Evolutionary conservation across 805 yeast species (phyloP), one percentile per base, ranked within the genome.

Genomic region (Metschnikowia santaceciliae): DNA sequence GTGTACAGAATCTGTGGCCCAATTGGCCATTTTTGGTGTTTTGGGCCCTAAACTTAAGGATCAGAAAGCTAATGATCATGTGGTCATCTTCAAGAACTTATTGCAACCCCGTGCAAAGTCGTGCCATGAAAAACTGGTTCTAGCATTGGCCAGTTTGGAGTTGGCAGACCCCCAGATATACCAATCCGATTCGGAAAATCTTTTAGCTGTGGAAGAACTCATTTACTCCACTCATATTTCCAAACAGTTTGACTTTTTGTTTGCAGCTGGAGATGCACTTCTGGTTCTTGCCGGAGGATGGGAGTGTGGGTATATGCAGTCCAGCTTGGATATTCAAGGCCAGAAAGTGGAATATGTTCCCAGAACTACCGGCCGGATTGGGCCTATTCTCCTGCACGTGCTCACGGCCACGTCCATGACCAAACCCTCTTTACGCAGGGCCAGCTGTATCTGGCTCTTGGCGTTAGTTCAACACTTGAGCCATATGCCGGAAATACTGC

Each of bases 391-490:
- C n/a, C 63, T 72, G 0, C 63, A 65, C 4, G 71, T 88, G 0
- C 67, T 91, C 23, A 64, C 64, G 14, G 74, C 82, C 1, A 80
- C 89, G 54, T 66, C 74, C 3, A 74, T 79, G 6, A 80, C 96
- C 0, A 88, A 87, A 57, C 97, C 97, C 0, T 68, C 84, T 1
- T 64, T 88, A 32, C 74, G 95, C 54, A 85, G 79, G 54, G 85
- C 91, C 0, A 80, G 90, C 0, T 88, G 96, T 66, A 79, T 92
- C 37, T 90, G 98, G 95, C 70, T 92, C 23, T 73, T 92, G 14
- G 86, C 96, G 0, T 58, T 91, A 40, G 84, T 83, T 6, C 96
- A 90, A 61, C 88, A 81, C 61, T 83, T 90, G 60, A 82, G 85
- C 3, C 75, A 79, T 32, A 61, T 74, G 13, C 60, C 69, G 0